Percentiles rank a stretch among this genome's conserved stretches.
Evolutionary conservation across 495 filamentous ascomycete genomes (phyloP).

Genomic region (Xylaria intraflava): DNA sequence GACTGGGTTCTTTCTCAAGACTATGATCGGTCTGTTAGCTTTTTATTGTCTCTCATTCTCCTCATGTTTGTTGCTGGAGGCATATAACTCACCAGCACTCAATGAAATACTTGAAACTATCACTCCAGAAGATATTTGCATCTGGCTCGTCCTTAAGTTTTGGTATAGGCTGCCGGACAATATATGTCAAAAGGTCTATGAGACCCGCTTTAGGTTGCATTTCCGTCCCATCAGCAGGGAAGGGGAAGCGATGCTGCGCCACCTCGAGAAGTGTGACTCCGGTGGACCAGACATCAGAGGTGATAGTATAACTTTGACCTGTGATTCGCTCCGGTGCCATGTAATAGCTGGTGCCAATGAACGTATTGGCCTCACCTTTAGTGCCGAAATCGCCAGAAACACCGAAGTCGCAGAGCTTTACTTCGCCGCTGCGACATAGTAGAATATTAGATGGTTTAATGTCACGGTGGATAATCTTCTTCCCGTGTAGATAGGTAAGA

Average conservation of each 20-base stretch:
- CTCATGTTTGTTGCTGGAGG: neutral
- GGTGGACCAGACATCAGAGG: slow-evolving; percentile 94
- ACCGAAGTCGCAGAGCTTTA: slow-evolving; percentile 97
- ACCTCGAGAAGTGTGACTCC: slow-evolving; percentile 96
- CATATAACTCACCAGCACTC: slow-evolving; percentile 86
- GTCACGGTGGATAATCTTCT: slow-evolving; percentile 97
- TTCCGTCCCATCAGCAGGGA: slow-evolving; percentile 92
- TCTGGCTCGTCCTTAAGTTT: slow-evolving; percentile 91
- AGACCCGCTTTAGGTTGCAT: slow-evolving; percentile 77
- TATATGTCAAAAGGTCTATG: slow-evolving; percentile 94
- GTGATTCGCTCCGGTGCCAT: slow-evolving; percentile 99
- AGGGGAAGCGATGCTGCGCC: slow-evolving; percentile 95
- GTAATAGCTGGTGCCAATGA: slow-evolving; percentile 98
- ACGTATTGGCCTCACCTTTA: slow-evolving; percentile 96
- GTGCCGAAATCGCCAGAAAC: slow-evolving; percentile 97
- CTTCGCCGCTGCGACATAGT: slow-evolving; percentile 82
- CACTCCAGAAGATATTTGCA: slow-evolving; percentile 78
- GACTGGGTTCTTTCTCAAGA: slow-evolving; percentile 83
- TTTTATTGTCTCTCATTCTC: neutral
- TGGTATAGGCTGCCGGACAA: slow-evolving; percentile 91
- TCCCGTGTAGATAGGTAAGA: slow-evolving; percentile 89
- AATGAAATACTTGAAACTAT: slow-evolving; percentile 98
- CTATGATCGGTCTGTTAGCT: slow-evolving; percentile 38
- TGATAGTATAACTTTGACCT: slow-evolving; percentile 95
- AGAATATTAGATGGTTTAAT: slow-evolving; percentile 99